Conservation (phyloP, 2,329 filamentous ascomycete species). For the Claviceps quebecensis region DNA sequence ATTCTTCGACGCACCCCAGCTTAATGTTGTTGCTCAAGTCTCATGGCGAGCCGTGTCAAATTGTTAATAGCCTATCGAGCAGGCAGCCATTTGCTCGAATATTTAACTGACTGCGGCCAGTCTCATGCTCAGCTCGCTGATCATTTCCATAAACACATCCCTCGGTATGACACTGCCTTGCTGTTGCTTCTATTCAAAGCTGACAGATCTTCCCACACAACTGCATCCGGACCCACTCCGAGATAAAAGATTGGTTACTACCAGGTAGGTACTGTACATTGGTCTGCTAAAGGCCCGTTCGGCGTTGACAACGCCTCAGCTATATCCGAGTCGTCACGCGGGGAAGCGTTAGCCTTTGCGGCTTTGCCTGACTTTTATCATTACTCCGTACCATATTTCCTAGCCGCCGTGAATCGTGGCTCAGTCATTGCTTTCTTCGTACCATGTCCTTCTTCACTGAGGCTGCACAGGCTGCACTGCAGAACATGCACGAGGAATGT, state of each 20-base stretch:
- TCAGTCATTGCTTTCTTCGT: no score
- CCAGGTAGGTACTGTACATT: no score
- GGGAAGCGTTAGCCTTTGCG: neutral
- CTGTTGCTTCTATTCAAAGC: neutral
- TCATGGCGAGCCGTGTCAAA: no score
- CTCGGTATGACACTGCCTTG: neutral
- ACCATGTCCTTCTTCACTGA: no score
- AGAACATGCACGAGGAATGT: no score
- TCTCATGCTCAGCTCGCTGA: neutral
- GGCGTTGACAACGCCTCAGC: neutral
- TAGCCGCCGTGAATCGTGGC: no score
- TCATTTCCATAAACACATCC: neutral
- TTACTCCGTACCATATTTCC: neutral
- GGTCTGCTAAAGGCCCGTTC: neutral
- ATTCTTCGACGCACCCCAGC: no score
- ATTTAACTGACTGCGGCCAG: neutral
- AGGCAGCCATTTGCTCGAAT: neutral
- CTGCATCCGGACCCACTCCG: neutral
- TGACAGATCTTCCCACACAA: neutral
- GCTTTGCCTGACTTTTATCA: neutral
- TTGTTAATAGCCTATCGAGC: no score
- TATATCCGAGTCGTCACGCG: neutral
- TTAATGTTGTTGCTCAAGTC: no score
- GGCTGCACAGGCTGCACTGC: no score
- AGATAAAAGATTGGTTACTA: neutral